Conservation (phyloP, 148 eudicot species). For the Drosera capensis region DNA sequence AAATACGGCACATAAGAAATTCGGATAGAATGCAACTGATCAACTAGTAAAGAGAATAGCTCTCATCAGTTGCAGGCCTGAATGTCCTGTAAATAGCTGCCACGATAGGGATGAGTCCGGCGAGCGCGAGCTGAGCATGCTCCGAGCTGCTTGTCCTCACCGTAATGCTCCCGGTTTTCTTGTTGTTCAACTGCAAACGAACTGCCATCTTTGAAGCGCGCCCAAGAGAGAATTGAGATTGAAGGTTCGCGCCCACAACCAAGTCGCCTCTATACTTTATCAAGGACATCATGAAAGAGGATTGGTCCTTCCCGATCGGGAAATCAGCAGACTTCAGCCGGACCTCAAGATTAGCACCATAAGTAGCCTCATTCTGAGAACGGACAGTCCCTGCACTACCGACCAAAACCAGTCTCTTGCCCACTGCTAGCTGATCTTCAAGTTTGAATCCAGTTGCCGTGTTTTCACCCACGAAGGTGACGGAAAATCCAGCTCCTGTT, state of each 20-base stretch:
- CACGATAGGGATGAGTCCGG: constrained; percentile 55
- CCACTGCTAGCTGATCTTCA: constrained; percentile 61
- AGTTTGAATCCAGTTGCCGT: constrained; percentile 64
- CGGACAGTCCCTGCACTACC: constrained; percentile 47
- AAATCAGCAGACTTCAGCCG: constrained; percentile 43
- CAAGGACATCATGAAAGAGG: constrained; percentile 34
- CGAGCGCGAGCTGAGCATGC: constrained; percentile 52
- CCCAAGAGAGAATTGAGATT: constrained; percentile 66
- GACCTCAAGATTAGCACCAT: constrained; percentile 51
- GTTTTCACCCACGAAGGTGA: constrained; percentile 75
- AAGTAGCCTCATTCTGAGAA: constrained; percentile 51
- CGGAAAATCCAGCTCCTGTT: constrained; percentile 57
- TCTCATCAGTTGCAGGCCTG: constrained; percentile 44
- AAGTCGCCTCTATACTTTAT: constrained; percentile 58
- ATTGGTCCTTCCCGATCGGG: constrained; percentile 49
- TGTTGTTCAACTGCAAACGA: constrained; percentile 73
- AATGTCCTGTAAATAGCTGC: constrained; percentile 51
- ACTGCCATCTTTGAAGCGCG: constrained; percentile 68
- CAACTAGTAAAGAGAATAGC: constrained; percentile 45
- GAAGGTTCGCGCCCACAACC: constrained; percentile 43
- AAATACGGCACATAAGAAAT: too few species aligned
- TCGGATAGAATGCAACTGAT: too few species aligned
- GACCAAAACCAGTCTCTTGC: constrained; percentile 56
- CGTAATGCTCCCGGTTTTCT: constrained; percentile 80
- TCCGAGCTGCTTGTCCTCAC: constrained; percentile 89